Percentiles rank a stretch among this genome's conserved stretches.
Evolutionary conservation across 164 flowering plant genomes (phyloP).

Genomic region (Annona squamosa): DNA sequence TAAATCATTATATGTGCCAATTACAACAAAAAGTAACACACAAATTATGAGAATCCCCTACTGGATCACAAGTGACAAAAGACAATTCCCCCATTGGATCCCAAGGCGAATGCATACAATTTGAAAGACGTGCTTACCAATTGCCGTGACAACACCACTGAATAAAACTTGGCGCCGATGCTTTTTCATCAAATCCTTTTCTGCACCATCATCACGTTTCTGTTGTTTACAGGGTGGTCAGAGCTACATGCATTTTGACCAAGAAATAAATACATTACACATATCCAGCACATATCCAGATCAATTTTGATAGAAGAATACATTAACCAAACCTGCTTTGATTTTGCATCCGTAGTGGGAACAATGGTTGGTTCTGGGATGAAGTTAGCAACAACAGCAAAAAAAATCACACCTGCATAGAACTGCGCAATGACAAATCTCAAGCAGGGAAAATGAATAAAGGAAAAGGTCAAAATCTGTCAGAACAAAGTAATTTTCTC

Average conservation of each 20-base stretch:
- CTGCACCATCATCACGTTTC: conserved; percentile 57
- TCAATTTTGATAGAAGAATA: not conserved
- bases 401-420: conserved; percentile 86
- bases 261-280: not conserved
- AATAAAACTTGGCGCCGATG: conserved; percentile 85
- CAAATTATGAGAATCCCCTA: no score
- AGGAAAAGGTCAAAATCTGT: not conserved
- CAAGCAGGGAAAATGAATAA: conserved; percentile 10
- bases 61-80: no score
- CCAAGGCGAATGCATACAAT: no score
- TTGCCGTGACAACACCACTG: conserved; percentile 91
- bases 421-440: conserved; percentile 41
- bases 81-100: no score
- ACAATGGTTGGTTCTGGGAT: conserved; percentile 81
- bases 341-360: conserved; percentile 22
- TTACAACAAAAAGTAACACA: no score
- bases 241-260: not conserved
- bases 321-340: conserved; percentile 9
- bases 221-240: conserved; percentile 19
- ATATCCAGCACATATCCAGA: not conserved
- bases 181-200: conserved; percentile 76
- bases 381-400: conserved; percentile 61
- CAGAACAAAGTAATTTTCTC: not conserved
- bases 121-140: conserved; percentile 39
- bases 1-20: no score